These are phyloP conservation scores for Entrophospora sp. DNA, from an alignment of 192 early-diverging fungal species.

Conservation along the genomic window DNA sequence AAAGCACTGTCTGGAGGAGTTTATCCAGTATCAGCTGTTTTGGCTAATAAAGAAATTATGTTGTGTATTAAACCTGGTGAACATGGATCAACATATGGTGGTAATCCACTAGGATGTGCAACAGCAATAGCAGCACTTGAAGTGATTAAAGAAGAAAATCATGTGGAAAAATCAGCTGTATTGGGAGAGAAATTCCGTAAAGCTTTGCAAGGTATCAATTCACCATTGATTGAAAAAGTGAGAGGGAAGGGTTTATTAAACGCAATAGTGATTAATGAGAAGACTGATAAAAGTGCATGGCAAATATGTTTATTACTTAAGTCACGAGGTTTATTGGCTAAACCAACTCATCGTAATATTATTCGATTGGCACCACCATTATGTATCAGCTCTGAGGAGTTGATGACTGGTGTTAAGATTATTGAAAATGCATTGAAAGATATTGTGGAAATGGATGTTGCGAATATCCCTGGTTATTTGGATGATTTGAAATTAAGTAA, in stretches of 20 bases:
- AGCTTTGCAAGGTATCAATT: slow-evolving; percentile 63
- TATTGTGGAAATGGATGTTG: slow-evolving; percentile 44
- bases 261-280: slow-evolving; percentile 90
- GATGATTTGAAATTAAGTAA: slow-evolving; percentile 21
- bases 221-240: slow-evolving; percentile 68
- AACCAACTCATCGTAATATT: slow-evolving; percentile 97
- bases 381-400: slow-evolving; percentile 84
- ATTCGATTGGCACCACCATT: slow-evolving; percentile 95
- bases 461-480: slow-evolving; percentile 47
- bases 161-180: slow-evolving; percentile 43
- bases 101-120: slow-evolving; percentile 33
- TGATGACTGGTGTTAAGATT: slow-evolving; percentile 69
- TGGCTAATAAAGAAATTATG: slow-evolving; percentile 67
- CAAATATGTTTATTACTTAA: slow-evolving; percentile 91
- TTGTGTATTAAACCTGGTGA: not conserved
- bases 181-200: slow-evolving; percentile 82
- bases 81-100: slow-evolving; percentile 32
- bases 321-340: slow-evolving; percentile 87
- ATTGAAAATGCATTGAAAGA: slow-evolving; percentile 75
- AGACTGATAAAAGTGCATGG: slow-evolving; percentile 88
- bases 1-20: slow-evolving; percentile 40
- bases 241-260: slow-evolving; percentile 93
- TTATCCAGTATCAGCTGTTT: slow-evolving; percentile 93
- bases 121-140: slow-evolving; percentile 37
- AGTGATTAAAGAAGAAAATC: slow-evolving; percentile 32